Evolutionary conservation across 1,139 yeast species (phyloP).

Genomic region (Yamadazyma songkhlaensis): DNA sequence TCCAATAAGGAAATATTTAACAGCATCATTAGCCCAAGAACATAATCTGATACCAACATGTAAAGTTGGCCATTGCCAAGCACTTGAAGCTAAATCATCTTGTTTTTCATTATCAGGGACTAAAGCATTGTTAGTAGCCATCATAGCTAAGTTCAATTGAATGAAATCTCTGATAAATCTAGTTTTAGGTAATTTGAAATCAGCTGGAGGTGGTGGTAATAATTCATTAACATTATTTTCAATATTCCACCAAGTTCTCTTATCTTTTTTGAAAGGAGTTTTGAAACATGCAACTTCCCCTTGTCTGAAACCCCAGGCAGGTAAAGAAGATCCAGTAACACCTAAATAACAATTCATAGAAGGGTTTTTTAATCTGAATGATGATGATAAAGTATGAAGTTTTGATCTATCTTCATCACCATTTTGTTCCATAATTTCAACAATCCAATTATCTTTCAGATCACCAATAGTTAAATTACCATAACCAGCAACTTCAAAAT

Average conservation of each 20-base stretch:
- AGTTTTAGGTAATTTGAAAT: conserved; percentile 78
- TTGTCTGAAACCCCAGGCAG: conserved; percentile 99
- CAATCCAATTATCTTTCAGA: conserved; percentile 87
- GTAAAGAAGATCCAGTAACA: conserved; percentile 75
- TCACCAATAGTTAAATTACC: conserved; percentile 90
- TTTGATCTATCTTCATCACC: conserved; percentile 64
- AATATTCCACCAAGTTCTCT: conserved; percentile 97
- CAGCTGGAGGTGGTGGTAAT: conserved; percentile 70
- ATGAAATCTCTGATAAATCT: conserved; percentile 85
- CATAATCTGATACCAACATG: conserved; percentile 92
- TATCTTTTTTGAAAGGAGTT: conserved; percentile 76
- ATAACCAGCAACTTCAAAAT: conserved; percentile 88
- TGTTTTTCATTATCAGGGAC: conserved; percentile 90
- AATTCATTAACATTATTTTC: conserved; percentile 78
- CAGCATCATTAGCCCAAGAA: conserved; percentile 82
- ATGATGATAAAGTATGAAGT: conserved; percentile 84
- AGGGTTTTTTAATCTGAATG: conserved; percentile 72
- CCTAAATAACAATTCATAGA: conserved; percentile 81
- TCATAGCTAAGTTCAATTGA: conserved; percentile 94
- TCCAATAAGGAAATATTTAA: conserved; percentile 86
- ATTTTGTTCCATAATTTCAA: conserved; percentile 79
- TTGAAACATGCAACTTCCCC: conserved; percentile 90
- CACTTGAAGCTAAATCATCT: conserved; percentile 86
- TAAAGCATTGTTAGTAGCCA: conserved; percentile 97
- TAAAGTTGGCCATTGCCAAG: conserved; percentile 99